Percentiles rank a stretch among this genome's conserved stretches.
phyloP scores from a whole-genome alignment of 192 early-diverging fungal species.

The Rhizophlyctis rosea region DNA sequence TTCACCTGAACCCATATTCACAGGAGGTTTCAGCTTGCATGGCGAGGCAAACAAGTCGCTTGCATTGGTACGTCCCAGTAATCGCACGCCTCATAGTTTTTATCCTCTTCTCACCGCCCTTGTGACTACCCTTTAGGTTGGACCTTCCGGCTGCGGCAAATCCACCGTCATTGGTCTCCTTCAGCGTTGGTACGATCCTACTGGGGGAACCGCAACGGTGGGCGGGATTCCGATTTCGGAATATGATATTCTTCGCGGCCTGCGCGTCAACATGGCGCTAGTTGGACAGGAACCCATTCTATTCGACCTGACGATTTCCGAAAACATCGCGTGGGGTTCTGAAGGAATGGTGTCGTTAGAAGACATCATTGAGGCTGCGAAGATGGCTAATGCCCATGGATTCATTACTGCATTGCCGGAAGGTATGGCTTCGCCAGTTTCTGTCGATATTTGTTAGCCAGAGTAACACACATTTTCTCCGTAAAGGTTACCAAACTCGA shows the following conservation, averaged over 20 bases:
- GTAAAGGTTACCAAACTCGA: slow-evolving; percentile 25
- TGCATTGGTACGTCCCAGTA: slow-evolving; percentile 71
- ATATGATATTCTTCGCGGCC: slow-evolving; percentile 11
- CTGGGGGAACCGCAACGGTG: background rate
- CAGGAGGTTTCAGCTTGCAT: background rate
- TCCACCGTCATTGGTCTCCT: slow-evolving; percentile 19
- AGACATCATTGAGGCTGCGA: slow-evolving; percentile 49
- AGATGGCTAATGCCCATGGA: slow-evolving; percentile 28
- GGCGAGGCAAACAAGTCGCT: slow-evolving; percentile 51
- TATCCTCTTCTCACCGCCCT: slow-evolving; percentile 47
- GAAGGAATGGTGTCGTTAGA: slow-evolving; percentile 35
- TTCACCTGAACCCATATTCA: background rate
- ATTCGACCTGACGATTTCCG: slow-evolving; percentile 57
- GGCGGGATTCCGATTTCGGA: slow-evolving; percentile 1
- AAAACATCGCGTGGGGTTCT: slow-evolving; percentile 87
- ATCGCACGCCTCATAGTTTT: slow-evolving; percentile 47
- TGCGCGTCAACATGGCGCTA: slow-evolving; percentile 44
- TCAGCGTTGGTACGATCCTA: slow-evolving; percentile 14
- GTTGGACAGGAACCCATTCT: slow-evolving; percentile 1
- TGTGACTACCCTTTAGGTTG: slow-evolving; percentile 62
- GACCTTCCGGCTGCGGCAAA: slow-evolving; percentile 21
- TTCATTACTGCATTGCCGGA: slow-evolving; percentile 23
- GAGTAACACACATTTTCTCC: too few relatives aligned
- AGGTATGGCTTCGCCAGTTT: too few relatives aligned
- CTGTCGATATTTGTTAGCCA: too few relatives aligned